phyloP scores from a whole-genome alignment of 176 grass and related monocot genomes.

The Aegilops sharonensis region DNA sequence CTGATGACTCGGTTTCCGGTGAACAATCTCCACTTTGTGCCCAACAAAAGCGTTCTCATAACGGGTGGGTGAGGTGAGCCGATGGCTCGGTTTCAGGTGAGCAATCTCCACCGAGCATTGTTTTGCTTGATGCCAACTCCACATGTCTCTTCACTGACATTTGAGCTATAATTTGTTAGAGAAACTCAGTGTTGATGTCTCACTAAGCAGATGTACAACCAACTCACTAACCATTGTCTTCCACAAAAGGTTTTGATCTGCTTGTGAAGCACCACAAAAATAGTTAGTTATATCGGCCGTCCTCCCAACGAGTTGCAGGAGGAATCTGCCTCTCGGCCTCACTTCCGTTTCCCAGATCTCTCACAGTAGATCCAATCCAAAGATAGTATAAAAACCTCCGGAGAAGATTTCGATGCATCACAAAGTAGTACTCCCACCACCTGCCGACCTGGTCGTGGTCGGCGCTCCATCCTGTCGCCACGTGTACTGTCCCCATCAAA shows the following conservation, averaged over 20 bases:
- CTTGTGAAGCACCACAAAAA: no score
- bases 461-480: slow-evolving; percentile 38
- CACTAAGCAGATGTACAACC: no score
- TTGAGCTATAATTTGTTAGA: no score
- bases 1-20: background rate
- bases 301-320: background rate
- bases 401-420: background rate
- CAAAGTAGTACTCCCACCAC: background rate
- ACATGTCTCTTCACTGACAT: no score
- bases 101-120: background rate
- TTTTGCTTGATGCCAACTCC: background rate
- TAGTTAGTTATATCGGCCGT: background rate
- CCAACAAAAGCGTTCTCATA: background rate
- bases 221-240: background rate
- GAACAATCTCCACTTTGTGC: background rate
- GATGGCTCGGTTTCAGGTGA: background rate
- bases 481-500: background rate
- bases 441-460: slow-evolving; percentile 25
- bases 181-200: no score
- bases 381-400: background rate
- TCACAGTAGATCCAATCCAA: background rate
- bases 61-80: background rate
- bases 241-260: no score
- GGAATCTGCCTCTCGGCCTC: background rate
- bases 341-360: slow-evolving; percentile 9